Percentiles rank a stretch among this genome's conserved stretches.
phyloP scores from a whole-genome alignment of 2,329 filamentous ascomycete species.

The Penicillium sclerotiorum region DNA sequence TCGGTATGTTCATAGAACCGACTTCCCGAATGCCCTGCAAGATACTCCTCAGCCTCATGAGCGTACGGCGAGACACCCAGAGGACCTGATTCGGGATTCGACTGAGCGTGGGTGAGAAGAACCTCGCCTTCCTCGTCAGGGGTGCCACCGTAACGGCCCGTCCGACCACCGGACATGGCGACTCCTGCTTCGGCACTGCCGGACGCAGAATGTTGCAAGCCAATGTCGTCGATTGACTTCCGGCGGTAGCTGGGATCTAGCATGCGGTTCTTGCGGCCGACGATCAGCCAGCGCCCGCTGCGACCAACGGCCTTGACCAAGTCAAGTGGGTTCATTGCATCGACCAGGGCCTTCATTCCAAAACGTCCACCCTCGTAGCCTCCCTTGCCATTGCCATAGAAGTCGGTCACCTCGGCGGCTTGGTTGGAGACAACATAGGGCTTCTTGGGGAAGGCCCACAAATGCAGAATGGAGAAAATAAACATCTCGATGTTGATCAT shows the following conservation, averaged over 20 bases:
- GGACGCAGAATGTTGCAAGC: constrained; percentile 26
- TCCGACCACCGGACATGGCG: constrained; percentile 22
- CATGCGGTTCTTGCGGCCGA: constrained; percentile 62
- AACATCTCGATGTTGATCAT: constrained; percentile 85
- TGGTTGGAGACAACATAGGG: constrained; percentile 62
- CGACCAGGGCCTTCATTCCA: constrained; percentile 66
- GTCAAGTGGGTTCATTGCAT: constrained; percentile 81
- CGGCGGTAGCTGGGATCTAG: constrained; percentile 44
- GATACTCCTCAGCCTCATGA: constrained; percentile 21
- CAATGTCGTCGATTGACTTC: constrained; percentile 28
- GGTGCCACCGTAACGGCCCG: constrained; percentile 25
- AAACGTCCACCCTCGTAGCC: constrained; percentile 66
- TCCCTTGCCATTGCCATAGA: constrained; percentile 49
- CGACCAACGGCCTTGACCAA: constrained; percentile 77
- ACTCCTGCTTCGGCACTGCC: constrained; percentile 23
- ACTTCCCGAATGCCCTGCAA: constrained; percentile 13
- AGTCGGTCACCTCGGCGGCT: constrained; percentile 45
- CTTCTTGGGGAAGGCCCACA: constrained; percentile 79
- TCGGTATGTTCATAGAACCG: constrained; percentile 17
- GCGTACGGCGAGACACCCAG: constrained; percentile 22
- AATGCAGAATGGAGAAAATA: constrained; percentile 73
- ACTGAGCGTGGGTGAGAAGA: constrained; percentile 43
- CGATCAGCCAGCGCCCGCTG: constrained; percentile 77
- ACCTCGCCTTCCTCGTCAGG: constrained; percentile 41
- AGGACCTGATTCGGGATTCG: constrained; percentile 34